Base-by-base conservation (phyloP, 371 early-diverging fungal genomes). In the Mortierella sp. region DNA sequence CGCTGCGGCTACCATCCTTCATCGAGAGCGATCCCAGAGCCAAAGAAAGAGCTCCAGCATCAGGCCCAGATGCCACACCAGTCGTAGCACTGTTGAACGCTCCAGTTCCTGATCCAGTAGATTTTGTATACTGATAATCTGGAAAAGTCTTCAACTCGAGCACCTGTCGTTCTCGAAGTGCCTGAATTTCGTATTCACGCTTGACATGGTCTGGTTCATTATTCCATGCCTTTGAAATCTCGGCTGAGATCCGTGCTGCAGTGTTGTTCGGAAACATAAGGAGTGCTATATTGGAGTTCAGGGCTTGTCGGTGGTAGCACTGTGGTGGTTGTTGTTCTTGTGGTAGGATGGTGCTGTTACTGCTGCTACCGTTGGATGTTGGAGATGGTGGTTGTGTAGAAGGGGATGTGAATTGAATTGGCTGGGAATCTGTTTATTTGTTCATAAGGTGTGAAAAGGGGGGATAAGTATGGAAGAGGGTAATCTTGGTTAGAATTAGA, bases 171-270 rank as follows among this genome's bases (percentile, higher is more conserved):
- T 78, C 78, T 0, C 11, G 11, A 7, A 50, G 42, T 6, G 65
- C 78, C 52, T 42, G 48, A 7, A 16, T 3, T 10, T 78, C 63
- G 24, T 63, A 78, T 0, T 52, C 21, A 2, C 31, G 73, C 28
- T 73, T 78, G n/a, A 73, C 78, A 0, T 47, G 31, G 4, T 78
- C 65, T 0, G 72, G 50, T 19, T 73, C 65, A 16, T 16, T 58
- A 4, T 16, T 48, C 78, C 78, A 78, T 8, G 48, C 19, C 0
- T 44, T 7, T 1, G n/a, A 73, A 1, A 73, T 34, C 16, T 50
- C 63, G 0, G 1, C 10, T 21, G 73, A 73, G 34, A 72, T 58
- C 28, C n/a, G 31, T 0, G 48, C 13, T 10, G 52, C 14, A 3
- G 60, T 60, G 8, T 24, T 16, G 38, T 45, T 72, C 0, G 9